Percentiles rank a stretch among this genome's conserved stretches.
phyloP scores from a whole-genome alignment of 2,329 filamentous ascomycete species.

The Cercospora janseana region DNA sequence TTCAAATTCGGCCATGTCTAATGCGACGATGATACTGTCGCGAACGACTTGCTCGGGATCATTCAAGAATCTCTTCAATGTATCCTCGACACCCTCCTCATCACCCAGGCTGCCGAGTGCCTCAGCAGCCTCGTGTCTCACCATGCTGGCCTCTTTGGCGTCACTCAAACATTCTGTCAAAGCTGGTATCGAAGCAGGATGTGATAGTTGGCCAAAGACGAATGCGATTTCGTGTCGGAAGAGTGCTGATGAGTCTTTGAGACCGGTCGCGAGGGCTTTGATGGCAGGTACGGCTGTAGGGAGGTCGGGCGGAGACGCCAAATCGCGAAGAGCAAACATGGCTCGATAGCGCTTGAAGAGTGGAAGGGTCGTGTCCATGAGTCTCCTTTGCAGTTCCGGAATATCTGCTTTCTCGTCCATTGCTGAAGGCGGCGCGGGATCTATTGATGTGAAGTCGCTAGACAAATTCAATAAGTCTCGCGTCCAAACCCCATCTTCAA shows the following conservation, averaged over 20 bases:
- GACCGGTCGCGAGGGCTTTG: conserved; percentile 77
- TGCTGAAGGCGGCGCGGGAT: conserved; percentile 85
- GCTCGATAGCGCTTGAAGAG: conserved; percentile 93
- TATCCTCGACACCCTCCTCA: conserved; percentile 87
- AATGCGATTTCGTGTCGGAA: conserved; percentile 98
- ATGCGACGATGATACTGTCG: conserved; percentile 89
- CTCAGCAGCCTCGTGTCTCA: conserved; percentile 94
- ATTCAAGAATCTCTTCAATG: conserved; percentile 75
- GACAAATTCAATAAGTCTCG: neutral
- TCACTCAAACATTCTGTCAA: conserved; percentile 76
- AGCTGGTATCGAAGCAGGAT: conserved; percentile 93
- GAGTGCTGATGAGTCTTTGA: conserved; percentile 81
- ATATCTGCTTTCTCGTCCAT: conserved; percentile 59
- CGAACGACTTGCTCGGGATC: conserved; percentile 91
- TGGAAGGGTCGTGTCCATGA: conserved; percentile 75
- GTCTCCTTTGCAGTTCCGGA: conserved; percentile 67
- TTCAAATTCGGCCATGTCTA: conserved; percentile 98
- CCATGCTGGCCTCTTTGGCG: conserved; percentile 85
- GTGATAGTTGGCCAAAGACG: conserved; percentile 92
- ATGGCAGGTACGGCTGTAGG: conserved; percentile 87
- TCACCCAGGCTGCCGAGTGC: conserved; percentile 91
- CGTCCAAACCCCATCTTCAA: neutral
- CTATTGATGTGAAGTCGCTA: conserved; percentile 93
- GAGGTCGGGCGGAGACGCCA: conserved; percentile 87
- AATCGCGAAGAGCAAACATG: conserved; percentile 95